phyloP scores from a whole-genome alignment of 108 stramenopile species.

The Nannochloropsis salina region DNA sequence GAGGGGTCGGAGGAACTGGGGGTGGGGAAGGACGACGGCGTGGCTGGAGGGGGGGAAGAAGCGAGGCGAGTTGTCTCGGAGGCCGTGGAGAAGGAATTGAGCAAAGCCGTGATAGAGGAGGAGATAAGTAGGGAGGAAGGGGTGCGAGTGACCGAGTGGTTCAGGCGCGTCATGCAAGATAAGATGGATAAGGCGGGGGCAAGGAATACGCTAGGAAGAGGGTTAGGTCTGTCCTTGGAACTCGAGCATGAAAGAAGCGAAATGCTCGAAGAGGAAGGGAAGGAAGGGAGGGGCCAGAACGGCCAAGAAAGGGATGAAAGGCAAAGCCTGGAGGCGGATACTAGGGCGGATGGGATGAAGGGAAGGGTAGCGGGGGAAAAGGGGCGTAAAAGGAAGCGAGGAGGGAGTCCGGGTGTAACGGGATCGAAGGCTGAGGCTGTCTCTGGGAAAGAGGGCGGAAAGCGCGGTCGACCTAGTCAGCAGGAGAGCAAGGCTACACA shows the following conservation, averaged over 20 bases:
- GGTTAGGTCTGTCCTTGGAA: background rate
- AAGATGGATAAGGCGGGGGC: slow-evolving; percentile 6
- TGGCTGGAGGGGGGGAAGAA: background rate
- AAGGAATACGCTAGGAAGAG: background rate
- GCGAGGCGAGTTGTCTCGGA: background rate
- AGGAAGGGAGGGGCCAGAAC: background rate
- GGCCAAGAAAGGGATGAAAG: background rate
- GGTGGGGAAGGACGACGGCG: background rate
- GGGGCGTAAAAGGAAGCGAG: background rate
- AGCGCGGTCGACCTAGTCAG: no score
- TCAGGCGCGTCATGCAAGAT: background rate
- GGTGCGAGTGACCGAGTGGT: background rate
- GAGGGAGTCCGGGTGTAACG: background rate
- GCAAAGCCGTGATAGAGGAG: background rate
- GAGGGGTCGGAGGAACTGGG: background rate
- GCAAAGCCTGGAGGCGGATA: background rate
- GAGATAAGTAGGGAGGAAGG: background rate
- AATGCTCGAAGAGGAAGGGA: background rate
- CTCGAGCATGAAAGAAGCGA: background rate
- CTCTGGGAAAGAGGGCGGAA: no score
- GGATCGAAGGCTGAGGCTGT: no score
- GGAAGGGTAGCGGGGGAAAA: background rate
- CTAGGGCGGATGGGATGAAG: background rate
- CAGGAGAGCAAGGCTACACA: no score
- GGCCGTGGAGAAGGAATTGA: background rate